Evolutionary conservation across 2,329 filamentous ascomycete genomes (phyloP).

Genomic region (Trichoderma cornu-damae): DNA sequence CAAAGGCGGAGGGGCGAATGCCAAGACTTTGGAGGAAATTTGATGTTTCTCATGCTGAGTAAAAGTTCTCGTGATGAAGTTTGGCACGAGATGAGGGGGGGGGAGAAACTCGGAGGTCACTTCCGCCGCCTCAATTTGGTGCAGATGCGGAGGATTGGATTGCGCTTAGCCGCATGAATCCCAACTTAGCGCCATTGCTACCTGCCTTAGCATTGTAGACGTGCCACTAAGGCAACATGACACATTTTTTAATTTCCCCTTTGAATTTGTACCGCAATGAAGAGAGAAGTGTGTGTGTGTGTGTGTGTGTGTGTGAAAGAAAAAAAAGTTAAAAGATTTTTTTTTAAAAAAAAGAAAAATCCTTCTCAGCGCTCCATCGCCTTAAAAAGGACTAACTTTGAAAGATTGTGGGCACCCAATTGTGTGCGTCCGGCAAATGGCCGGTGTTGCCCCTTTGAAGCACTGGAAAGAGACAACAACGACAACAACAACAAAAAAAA

Average conservation of each 20-base stretch:
- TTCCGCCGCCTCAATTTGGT: constrained; percentile 1
- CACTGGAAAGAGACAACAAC: background rate
- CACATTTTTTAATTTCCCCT: constrained; percentile 9
- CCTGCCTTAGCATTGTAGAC: background rate
- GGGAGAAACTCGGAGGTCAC: background rate
- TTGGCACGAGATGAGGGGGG: constrained; percentile 15
- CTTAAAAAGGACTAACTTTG: background rate
- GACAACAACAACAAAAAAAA: too few relatives aligned
- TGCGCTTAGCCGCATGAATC: constrained; percentile 12
- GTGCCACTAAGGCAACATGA: constrained; percentile 11
- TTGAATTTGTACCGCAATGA: background rate
- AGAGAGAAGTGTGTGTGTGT: too few relatives aligned
- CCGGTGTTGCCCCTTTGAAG: background rate
- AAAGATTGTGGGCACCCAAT: background rate
- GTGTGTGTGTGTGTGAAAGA: too few relatives aligned
- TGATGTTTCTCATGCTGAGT: constrained; percentile 4
- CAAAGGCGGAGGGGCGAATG: background rate
- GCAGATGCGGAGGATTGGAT: constrained; percentile 6
- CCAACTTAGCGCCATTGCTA: background rate
- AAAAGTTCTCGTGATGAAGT: constrained; percentile 11
- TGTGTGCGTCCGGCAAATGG: background rate
- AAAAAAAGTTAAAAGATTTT: background rate
- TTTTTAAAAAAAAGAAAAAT: too few relatives aligned
- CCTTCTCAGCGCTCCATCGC: background rate
- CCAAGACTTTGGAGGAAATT: constrained; percentile 14